Evolutionary conservation across 176 grass and related monocot species (phyloP).

Genomic region (Chloris gayana): DNA sequence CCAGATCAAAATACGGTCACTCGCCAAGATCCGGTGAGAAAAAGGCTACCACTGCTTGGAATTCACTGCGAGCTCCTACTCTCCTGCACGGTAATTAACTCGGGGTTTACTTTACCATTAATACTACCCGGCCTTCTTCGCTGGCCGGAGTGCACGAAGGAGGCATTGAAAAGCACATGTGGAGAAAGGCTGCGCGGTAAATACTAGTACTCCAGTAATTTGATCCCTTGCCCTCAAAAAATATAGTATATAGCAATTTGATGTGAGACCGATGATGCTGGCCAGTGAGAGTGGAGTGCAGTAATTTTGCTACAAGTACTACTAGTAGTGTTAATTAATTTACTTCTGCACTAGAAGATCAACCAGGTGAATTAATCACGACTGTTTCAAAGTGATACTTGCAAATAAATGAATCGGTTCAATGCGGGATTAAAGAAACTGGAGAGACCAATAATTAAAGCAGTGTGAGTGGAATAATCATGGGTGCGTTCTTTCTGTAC

Average conservation of each 20-base stretch:
- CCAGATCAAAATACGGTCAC: constrained; percentile 4
- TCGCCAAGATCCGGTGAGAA: constrained; percentile 1
- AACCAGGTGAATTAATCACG: not conserved
- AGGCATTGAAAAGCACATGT: constrained; percentile 22
- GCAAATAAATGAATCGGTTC: too few relatives aligned
- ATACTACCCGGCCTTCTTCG: not conserved
- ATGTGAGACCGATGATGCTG: not conserved
- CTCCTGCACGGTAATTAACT: constrained; percentile 10
- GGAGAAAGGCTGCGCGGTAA: not conserved
- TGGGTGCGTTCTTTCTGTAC: constrained; percentile 6
- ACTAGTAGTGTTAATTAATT: not conserved
- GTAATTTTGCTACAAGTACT: not conserved
- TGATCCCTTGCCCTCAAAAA: too few relatives aligned
- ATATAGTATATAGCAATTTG: too few relatives aligned
- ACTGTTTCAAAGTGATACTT: too few relatives aligned
- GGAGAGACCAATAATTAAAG: constrained; percentile 6
- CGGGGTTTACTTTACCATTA: constrained; percentile 6
- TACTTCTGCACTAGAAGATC: not conserved
- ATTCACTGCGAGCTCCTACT: constrained; percentile 10
- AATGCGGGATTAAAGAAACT: too few relatives aligned
- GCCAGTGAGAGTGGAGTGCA: not conserved
- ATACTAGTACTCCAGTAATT: too few relatives aligned
- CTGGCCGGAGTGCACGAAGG: not conserved
- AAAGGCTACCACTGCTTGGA: not conserved
- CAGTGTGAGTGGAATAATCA: constrained; percentile 42